Evolutionary conservation across 2,329 filamentous ascomycete genomes (phyloP).

Genomic region (Hyphodiscus sp.): DNA sequence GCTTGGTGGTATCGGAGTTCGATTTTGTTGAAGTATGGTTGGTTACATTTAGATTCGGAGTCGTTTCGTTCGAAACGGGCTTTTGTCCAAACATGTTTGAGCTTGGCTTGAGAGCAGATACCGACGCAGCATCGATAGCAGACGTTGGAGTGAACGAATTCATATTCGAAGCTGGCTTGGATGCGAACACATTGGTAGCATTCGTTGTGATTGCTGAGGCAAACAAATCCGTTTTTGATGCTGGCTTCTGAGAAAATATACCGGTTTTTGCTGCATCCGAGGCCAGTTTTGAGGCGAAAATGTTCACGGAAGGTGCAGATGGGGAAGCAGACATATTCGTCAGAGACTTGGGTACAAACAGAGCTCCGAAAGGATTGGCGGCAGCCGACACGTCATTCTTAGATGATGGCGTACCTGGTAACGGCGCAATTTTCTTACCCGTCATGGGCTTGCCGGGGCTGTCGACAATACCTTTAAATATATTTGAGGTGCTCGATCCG

Average conservation of each 20-base stretch:
- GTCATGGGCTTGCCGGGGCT: slow-evolving; percentile 15
- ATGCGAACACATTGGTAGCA: too few species aligned
- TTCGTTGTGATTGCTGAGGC: background rate
- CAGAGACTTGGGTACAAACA: slow-evolving; percentile 15
- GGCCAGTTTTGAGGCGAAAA: slow-evolving; percentile 7
- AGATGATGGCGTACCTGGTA: slow-evolving; percentile 2
- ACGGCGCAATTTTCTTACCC: slow-evolving; percentile 13
- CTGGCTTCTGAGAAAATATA: background rate
- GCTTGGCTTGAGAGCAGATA: too few species aligned
- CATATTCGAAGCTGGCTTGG: too few species aligned
- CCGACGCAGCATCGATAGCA: too few species aligned
- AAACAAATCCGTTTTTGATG: background rate
- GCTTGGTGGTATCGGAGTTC: background rate
- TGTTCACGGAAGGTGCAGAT: background rate
- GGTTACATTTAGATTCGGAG: too few species aligned
- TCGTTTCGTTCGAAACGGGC: too few species aligned
- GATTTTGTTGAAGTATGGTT: background rate
- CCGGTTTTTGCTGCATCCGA: background rate
- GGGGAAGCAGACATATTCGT: background rate
- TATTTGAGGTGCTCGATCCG: slow-evolving; percentile 28
- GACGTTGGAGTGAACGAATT: too few species aligned
- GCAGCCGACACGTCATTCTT: slow-evolving; percentile 15
- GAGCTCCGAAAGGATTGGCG: slow-evolving; percentile 24
- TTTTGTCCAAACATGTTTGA: too few species aligned
- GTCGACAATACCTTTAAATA: slow-evolving; percentile 28